These are phyloP conservation scores for Brassica juncea DNA, from an alignment of 345 rosid species.

Conservation along the genomic window DNA sequence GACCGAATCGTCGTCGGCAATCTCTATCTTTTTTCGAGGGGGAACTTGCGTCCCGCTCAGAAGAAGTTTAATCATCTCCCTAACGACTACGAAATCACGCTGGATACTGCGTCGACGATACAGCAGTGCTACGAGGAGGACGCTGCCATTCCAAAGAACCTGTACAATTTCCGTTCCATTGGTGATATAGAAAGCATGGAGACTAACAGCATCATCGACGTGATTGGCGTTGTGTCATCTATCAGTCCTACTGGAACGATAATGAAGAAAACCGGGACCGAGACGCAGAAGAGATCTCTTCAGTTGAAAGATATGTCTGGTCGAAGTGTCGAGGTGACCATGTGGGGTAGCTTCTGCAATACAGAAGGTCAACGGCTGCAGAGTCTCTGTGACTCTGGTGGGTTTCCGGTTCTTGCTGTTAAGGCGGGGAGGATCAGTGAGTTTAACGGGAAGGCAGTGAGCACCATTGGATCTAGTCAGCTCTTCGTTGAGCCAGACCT, in stretches of 20 bases:
- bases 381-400: conserved; percentile 67
- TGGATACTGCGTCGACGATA: conserved; percentile 61
- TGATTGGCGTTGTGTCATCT: conserved; percentile 70
- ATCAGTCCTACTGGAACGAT: conserved; percentile 60
- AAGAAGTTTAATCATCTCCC: conserved; percentile 81
- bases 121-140: conserved; percentile 78
- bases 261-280: conserved; percentile 78
- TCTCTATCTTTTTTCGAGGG: conserved; percentile 72
- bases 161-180: conserved; percentile 69
- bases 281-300: conserved; percentile 77
- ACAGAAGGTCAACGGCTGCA: conserved; percentile 79
- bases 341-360: conserved; percentile 82
- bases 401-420: conserved; percentile 75
- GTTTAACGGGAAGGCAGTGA: conserved; percentile 79
- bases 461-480: conserved; percentile 75
- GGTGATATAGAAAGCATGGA: conserved; percentile 75
- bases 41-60: conserved; percentile 72
- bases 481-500: conserved; percentile 73
- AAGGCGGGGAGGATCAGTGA: conserved; percentile 77
- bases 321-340: conserved; percentile 76
- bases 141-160: conserved; percentile 63
- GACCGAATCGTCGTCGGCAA: conserved; percentile 74
- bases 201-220: conserved; percentile 57
- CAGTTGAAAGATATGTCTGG: conserved; percentile 84
- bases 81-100: conserved; percentile 69